Base-by-base conservation (phyloP, 1,284 basidiomycete species). In the Cyathus olla region DNA sequence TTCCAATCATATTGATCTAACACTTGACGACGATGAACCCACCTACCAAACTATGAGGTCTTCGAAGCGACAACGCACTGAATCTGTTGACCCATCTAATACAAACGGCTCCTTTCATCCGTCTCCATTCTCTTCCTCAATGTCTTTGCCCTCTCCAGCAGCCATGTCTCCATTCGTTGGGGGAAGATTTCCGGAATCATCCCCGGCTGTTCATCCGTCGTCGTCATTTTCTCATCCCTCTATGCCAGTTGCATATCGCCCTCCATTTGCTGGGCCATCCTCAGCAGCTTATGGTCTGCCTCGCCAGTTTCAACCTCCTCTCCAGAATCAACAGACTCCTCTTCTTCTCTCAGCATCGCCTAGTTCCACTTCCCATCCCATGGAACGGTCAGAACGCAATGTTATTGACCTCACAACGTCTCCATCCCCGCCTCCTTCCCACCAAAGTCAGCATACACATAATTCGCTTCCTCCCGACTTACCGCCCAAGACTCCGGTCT, bases 391-490 rank as follows among this genome's bases (percentile, higher is more conserved):
- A 17, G 71, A 71, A 60, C 83, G 78, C 56, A 86, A 90, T 61
- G 82, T 94, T 57, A 94, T 94, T 75, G 92, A 94, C 83, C 85
- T 94, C 42, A 94, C 92, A 3, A 80, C 81, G 61, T 93, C 92
- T 2, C 91, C 91, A 4, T 92, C 92, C 3, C 90, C 91, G 2
- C 88, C 90, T 19, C 85, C 91, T 4, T 72, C 74, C 26, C 65
- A 62, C 21, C 61, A 63, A 47, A 67, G 69, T 17, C 72, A 71
- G 57, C 31, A 35, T 6, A 8, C 60, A 62, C 52, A 50, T 69
- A 66, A 26, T 65, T 70, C 26, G 64, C 71, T 87, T 6, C 84
- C 84, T 15, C 77, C 79, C 11, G 87, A 91, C 56, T 76, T 93
- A 24, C 83, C 90, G 13, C 90, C 89, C 11, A 92, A 90, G 78